Conservation (phyloP, 2,329 filamentous ascomycete genomes). For the Colletotrichum chlorophyti region DNA sequence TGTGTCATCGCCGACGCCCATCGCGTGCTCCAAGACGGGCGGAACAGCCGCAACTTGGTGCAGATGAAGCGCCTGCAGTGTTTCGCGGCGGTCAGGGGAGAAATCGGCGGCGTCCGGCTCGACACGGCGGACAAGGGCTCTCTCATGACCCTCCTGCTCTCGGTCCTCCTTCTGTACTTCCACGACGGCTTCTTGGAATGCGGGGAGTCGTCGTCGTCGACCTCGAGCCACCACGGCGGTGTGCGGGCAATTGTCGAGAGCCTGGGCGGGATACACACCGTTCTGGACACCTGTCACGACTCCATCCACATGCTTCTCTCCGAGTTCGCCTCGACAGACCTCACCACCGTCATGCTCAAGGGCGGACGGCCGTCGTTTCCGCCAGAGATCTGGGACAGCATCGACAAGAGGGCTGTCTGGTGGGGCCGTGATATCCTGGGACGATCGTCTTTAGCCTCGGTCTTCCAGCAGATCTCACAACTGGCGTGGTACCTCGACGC, state of each 20-base stretch:
- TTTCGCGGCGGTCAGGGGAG: constrained; percentile 39
- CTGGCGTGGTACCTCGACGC: constrained; percentile 39
- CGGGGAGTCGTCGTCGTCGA: constrained; percentile 33
- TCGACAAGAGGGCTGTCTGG: constrained; percentile 48
- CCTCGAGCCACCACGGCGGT: constrained; percentile 41
- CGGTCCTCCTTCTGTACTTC: constrained; percentile 51
- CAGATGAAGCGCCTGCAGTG: constrained; percentile 38
- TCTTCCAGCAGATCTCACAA: constrained; percentile 40
- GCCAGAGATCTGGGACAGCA: constrained; percentile 43
- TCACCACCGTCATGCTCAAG: constrained; percentile 48
- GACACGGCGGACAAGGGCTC: constrained; percentile 37
- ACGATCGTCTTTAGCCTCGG: constrained; percentile 41
- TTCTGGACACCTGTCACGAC: constrained; percentile 35
- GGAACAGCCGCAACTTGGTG: constrained; percentile 33
- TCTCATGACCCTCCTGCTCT: constrained; percentile 42
- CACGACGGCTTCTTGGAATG: constrained; percentile 46
- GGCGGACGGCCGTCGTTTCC: constrained; percentile 46
- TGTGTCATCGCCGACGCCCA: constrained; percentile 42
- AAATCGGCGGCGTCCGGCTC: constrained; percentile 34
- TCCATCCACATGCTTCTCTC: constrained; percentile 47
- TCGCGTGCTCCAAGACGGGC: constrained; percentile 38
- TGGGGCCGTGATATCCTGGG: constrained; percentile 46
- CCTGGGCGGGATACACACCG: constrained; percentile 37
- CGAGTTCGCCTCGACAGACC: constrained; percentile 50
- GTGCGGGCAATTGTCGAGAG: constrained; percentile 43